Base-by-base conservation (phyloP, 73 alveolate genomes). In the Paramecium sonneborni region DNA sequence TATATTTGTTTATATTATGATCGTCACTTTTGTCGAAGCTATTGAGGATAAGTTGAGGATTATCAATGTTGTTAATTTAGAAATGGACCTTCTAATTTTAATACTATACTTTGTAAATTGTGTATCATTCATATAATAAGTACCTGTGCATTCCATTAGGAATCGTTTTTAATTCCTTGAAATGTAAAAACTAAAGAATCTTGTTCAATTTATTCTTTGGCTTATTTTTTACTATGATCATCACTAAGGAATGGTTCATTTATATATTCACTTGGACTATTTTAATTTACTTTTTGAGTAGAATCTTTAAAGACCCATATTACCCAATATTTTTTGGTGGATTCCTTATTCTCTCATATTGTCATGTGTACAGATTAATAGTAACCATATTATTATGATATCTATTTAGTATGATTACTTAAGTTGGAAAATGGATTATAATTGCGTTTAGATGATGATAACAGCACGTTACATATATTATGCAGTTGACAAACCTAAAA, bases 141-240 rank as follows among this genome's bases (percentile, higher is more conserved):
- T 24, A 46, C 55, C 39, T 79, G 44, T 79, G 90, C 30, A 24
- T 79, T 37, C 90, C 90, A n/a, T 46, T 79, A 15, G 90, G 90
- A 79, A 38, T 79, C 4, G 24, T 38, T 20, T 79, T 79, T 46
- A 41, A 46, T 23, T 30, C 44, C 18, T 20, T 79, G 43, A 30
- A 24, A 79, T 39, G 46, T 23, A 23, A 32, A 41, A 30, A 43
- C 12, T 21, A 41, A 14, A 79, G 90, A 79, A 15, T 79, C 5
- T 39, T 38, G 39, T 79, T 12, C 55, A 79, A 79, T 34, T 46
- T 79, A 79, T 30, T 79, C 34, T 38, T 79, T 30, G 90, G 90
- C 20, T 44, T 79, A 20, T 79, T 46, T 43, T 79, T 79, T 44
- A 44, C 90, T 11, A 46, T 46, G 69, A 24, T 39, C 23, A 43